Evolutionary conservation across 495 filamentous ascomycete species (phyloP), one percentile per base, ranked within the genome.

Genomic region (Podospora australis): DNA sequence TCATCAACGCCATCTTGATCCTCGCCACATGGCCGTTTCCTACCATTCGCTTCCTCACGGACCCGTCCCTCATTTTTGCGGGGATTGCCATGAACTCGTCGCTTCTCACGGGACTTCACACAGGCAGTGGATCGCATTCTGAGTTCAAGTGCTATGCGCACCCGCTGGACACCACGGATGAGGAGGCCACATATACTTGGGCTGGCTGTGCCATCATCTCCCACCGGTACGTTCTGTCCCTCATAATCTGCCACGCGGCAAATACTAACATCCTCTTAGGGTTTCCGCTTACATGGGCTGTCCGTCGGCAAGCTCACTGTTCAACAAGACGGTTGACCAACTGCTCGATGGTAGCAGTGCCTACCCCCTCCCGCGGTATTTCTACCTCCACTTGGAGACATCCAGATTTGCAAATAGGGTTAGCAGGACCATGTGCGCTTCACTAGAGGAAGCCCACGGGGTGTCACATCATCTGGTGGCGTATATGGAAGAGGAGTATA

Each of bases 111-210:
- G 70, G 70, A 11, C 48, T 73, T 2, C 70, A 73, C 46, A 71
- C 68, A 6, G 70, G 70, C 11, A 59, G 57, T 7, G 70, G 69
- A 4, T 54, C 53, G 0, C 70, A 73, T 42, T 60, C 62, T 2
- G 66, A 73, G 53, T 72, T 66, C 40, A 66, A 60, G 21, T 51
- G 63, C 16, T 55, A 53, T 13, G 55, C 46, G n/a, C 23, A 60
- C 20, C 53, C 63, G 34, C 59, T 58, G 25, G 61, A 57, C 19
- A 63, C 63, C 34, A 65, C 65, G 0, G 65, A 73, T 30, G 69
- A 72, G n/a, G 69, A 70, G 38, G 70, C 69, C 5, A 56, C 55
- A 1, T 71, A 62, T 45, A 72, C 69, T 2, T 73, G 70, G 70
- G 68, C 65, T 2, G 70, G 66, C 2, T 70, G 66, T 56, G 70